phyloP scores from a whole-genome alignment of 441 rosid genomes.

The Adansonia gregorii region DNA sequence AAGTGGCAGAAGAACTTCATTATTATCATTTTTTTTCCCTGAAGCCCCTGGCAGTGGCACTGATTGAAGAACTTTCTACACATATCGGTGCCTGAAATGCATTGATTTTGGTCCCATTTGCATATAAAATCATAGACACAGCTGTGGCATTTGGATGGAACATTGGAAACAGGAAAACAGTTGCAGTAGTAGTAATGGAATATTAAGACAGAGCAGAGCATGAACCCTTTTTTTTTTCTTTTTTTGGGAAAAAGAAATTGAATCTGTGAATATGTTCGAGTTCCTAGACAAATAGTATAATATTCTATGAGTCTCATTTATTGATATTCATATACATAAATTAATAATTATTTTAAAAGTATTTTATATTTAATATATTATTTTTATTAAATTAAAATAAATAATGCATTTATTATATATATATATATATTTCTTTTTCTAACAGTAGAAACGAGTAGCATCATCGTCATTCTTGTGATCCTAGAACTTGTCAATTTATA shows the following conservation, averaged over 20 bases:
- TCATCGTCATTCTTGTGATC: background rate
- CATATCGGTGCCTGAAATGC: constrained; percentile 15
- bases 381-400: too few species aligned
- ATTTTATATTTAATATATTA: too few species aligned
- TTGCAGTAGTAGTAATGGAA: constrained; percentile 9
- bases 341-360: too few species aligned
- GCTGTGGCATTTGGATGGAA: constrained; percentile 20
- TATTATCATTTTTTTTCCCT: background rate
- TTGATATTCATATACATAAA: too few species aligned
- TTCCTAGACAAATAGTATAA: constrained; percentile 37
- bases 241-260: constrained; percentile 34
- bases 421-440: background rate
- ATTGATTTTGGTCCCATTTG: constrained; percentile 14
- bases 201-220: constrained; percentile 28
- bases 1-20: background rate
- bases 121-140: constrained; percentile 9
- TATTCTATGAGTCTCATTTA: background rate
- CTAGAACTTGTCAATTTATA: background rate
- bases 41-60: background rate
- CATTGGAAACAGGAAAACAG: constrained; percentile 23
- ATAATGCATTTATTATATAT: too few species aligned
- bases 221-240: constrained; percentile 31
- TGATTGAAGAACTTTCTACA: constrained; percentile 8
- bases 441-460: background rate
- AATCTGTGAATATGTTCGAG: constrained; percentile 56